A percentile compares a stretch with the other conserved stretches of the same genome.
Evolutionary conservation across 805 yeast genomes (phyloP).

Genomic region (Pichia paraexigua): DNA sequence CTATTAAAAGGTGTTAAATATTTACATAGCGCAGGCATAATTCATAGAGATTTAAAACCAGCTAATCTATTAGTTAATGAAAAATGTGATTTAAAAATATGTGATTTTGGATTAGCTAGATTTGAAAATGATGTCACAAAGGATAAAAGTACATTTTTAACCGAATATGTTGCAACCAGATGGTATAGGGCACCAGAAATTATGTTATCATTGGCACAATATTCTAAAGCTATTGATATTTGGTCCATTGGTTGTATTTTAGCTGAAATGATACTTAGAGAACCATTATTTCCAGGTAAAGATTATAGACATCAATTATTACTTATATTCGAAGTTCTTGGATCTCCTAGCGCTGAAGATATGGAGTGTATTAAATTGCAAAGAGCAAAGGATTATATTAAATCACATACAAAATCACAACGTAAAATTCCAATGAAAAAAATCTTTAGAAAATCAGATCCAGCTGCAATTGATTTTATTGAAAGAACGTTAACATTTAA

Average conservation of each 20-base stretch:
- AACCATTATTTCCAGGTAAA: slow-evolving; percentile 68
- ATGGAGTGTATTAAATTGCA: slow-evolving; percentile 64
- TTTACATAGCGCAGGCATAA: slow-evolving; percentile 64
- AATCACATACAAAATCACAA: slow-evolving; percentile 34
- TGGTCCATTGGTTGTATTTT: slow-evolving; percentile 79
- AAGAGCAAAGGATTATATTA: slow-evolving; percentile 70
- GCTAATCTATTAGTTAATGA: slow-evolving; percentile 60
- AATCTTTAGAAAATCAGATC: slow-evolving; percentile 43
- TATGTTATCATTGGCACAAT: slow-evolving; percentile 65
- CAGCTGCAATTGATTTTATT: slow-evolving; percentile 50
- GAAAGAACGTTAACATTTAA: slow-evolving; percentile 74
- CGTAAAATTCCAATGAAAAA: slow-evolving; percentile 49
- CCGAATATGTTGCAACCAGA: slow-evolving; percentile 78
- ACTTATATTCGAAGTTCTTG: slow-evolving; percentile 59
- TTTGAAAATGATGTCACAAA: slow-evolving; percentile 35
- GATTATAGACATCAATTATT: slow-evolving; percentile 64
- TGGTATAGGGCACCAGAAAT: slow-evolving; percentile 85
- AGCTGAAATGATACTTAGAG: slow-evolving; percentile 56
- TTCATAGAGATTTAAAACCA: slow-evolving; percentile 74
- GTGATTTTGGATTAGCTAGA: slow-evolving; percentile 74
- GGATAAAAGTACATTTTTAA: slow-evolving; percentile 36
- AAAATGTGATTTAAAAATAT: slow-evolving; percentile 66
- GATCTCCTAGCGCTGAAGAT: slow-evolving; percentile 70
- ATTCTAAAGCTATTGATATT: slow-evolving; percentile 68
- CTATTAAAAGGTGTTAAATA: slow-evolving; percentile 61